Conservation (phyloP, 768 basidiomycete genomes). For the Serendipita sp. region DNA sequence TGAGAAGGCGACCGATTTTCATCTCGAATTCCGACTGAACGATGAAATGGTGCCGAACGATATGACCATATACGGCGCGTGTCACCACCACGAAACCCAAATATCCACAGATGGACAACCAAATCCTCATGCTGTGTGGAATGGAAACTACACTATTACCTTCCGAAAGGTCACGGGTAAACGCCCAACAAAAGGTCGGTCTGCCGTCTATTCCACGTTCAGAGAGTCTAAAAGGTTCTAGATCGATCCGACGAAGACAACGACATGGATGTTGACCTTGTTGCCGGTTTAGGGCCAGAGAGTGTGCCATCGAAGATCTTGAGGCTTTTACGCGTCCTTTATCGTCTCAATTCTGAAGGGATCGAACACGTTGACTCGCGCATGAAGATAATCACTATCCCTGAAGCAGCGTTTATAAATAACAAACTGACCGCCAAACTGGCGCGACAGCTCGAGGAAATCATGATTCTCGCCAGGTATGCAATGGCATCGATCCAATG, state of each 20-base stretch:
- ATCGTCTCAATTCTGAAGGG: constrained; percentile 55
- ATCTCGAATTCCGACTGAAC: constrained; percentile 90
- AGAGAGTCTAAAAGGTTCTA: background rate
- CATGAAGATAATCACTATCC: constrained; percentile 31
- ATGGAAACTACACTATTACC: constrained; percentile 78
- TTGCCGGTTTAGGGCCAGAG: constrained; percentile 55
- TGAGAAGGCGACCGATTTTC: constrained; percentile 85
- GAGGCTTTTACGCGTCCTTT: constrained; percentile 72
- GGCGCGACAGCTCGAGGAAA: constrained; percentile 92
- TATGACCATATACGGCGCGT: constrained; percentile 89
- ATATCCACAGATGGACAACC: constrained; percentile 42
- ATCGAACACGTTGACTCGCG: constrained; percentile 9
- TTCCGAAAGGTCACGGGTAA: constrained; percentile 88
- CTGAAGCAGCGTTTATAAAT: constrained; percentile 83
- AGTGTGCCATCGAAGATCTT: constrained; percentile 81
- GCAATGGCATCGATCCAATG: constrained; percentile 10
- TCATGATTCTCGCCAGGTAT: constrained; percentile 96
- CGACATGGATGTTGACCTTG: constrained; percentile 25
- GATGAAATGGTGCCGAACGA: constrained; percentile 71
- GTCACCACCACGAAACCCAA: constrained; percentile 78
- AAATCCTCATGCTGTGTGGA: constrained; percentile 67
- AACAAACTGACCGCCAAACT: constrained; percentile 96
- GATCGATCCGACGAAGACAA: constrained; percentile 15
- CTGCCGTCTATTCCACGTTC: background rate
- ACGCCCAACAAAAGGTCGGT: constrained; percentile 36